A percentile compares a stretch with the other conserved stretches of the same genome.
Conservation (phyloP, 2,329 filamentous ascomycete genomes). For the Cylindrodendrum hubeiense region DNA sequence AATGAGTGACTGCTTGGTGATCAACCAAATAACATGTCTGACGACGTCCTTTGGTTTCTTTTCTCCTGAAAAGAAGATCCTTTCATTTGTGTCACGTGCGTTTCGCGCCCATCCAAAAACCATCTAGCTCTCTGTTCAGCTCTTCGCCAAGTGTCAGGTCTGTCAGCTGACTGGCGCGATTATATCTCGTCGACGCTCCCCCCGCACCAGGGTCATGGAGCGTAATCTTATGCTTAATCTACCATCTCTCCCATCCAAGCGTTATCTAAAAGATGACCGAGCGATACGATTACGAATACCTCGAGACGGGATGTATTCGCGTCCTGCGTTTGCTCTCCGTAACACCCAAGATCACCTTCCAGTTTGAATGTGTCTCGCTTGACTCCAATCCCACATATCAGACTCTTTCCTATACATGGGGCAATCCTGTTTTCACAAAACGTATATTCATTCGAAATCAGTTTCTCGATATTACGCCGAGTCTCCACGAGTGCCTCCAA, state of each 20-base stretch:
- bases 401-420: slow-evolving; percentile 27
- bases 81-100: no score
- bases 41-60: no score
- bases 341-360: slow-evolving; percentile 7
- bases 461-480: slow-evolving; percentile 11
- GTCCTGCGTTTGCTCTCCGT: slow-evolving; percentile 14
- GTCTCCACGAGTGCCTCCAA: slow-evolving; percentile 12
- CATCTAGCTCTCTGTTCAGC: no score
- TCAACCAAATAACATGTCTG: no score
- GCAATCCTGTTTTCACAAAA: slow-evolving; percentile 5
- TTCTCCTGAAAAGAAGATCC: no score
- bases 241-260: neutral
- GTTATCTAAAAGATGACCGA: neutral
- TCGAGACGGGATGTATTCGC: slow-evolving; percentile 17
- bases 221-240: neutral
- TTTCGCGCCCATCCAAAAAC: no score
- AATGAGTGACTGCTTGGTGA: no score
- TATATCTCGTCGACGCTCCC: no score
- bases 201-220: neutral
- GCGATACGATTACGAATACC: slow-evolving; percentile 6
- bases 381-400: slow-evolving; percentile 14
- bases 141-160: no score
- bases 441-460: neutral
- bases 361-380: slow-evolving; percentile 3
- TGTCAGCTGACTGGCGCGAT: no score